phyloP scores from a whole-genome alignment of 2,329 filamentous ascomycete species.

The Orbilia oligospora region DNA sequence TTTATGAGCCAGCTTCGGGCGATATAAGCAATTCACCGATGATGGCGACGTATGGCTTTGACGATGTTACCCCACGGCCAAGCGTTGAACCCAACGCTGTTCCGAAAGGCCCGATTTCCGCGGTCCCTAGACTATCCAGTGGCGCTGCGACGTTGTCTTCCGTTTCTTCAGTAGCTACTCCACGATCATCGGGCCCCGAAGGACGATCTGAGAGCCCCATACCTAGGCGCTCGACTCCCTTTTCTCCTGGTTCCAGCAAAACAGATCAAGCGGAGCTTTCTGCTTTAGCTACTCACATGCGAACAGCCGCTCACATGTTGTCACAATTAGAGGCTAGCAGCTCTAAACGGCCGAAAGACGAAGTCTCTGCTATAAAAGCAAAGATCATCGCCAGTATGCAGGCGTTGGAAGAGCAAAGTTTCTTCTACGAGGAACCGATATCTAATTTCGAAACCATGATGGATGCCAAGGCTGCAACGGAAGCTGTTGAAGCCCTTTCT shows the following conservation, averaged over 20 bases:
- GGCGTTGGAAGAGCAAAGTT: conserved; percentile 86
- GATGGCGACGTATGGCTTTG: conserved; percentile 73
- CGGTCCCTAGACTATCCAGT: conserved; percentile 72
- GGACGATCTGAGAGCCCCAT: conserved; percentile 53
- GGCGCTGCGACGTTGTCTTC: conserved; percentile 75
- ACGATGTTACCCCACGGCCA: conserved; percentile 67
- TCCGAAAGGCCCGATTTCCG: conserved; percentile 32
- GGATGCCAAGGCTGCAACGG: conserved; percentile 76
- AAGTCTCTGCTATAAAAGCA: conserved; percentile 85
- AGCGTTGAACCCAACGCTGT: conserved; percentile 61
- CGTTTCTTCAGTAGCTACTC: conserved; percentile 75
- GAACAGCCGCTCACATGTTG: conserved; percentile 87
- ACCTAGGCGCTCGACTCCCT: conserved; percentile 69
- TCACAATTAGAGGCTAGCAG: conserved; percentile 85
- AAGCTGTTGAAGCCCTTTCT: conserved; percentile 72
- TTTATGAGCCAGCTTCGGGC: conserved; percentile 85
- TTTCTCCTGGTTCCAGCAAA: conserved; percentile 70
- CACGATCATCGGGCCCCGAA: conserved; percentile 76
- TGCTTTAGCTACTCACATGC: conserved; percentile 87
- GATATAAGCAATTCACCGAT: conserved; percentile 82
- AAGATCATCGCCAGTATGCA: conserved; percentile 95
- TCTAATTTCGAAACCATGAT: conserved; percentile 88
- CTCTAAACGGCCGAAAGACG: conserved; percentile 82
- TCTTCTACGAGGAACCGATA: conserved; percentile 75
- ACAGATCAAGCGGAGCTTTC: conserved; percentile 84